These are phyloP conservation scores for Dacryopinax spathularia DNA, from an alignment of 768 basidiomycete genomes.

Conservation along the genomic window DNA sequence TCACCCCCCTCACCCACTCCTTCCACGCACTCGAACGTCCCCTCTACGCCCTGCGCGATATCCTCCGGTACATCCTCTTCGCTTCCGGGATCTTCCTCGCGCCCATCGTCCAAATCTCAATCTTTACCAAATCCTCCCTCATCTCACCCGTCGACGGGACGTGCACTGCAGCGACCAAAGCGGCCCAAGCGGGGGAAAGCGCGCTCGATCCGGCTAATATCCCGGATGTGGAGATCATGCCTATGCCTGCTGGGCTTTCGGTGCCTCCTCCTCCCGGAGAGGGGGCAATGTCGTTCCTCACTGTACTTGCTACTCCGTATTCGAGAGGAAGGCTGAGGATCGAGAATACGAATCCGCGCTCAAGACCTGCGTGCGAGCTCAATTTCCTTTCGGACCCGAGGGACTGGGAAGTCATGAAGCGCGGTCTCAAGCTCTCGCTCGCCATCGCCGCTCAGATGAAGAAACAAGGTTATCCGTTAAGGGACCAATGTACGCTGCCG, in stretches of 20 bases:
- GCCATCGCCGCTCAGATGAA: conserved; percentile 18
- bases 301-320: conserved; percentile 18
- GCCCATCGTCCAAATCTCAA: conserved; percentile 22
- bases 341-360: conserved; percentile 22
- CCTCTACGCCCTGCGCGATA: conserved; percentile 20
- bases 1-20: conserved; percentile 24
- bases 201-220: conserved; percentile 16
- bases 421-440: conserved; percentile 6
- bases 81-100: conserved; percentile 25
- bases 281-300: conserved; percentile 17
- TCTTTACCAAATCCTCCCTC: conserved; percentile 22
- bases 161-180: conserved; percentile 11
- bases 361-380: conserved; percentile 22
- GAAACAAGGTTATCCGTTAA: conserved; percentile 18
- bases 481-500: conserved; percentile 19
- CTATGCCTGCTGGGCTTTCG: conserved; percentile 18
- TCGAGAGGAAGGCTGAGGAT: conserved; percentile 20
- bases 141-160: conserved; percentile 10
- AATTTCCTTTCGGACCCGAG: conserved; percentile 9
- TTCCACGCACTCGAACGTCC: conserved; percentile 21
- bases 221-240: conserved; percentile 32
- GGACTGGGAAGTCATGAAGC: neutral
- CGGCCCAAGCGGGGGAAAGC: conserved; percentile 13
- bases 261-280: conserved; percentile 17
- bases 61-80: conserved; percentile 24